A percentile compares a stretch with the other conserved stretches of the same genome.
phyloP scores from a whole-genome alignment of 2,329 filamentous ascomycete genomes.

The Botrytis elliptica region DNA sequence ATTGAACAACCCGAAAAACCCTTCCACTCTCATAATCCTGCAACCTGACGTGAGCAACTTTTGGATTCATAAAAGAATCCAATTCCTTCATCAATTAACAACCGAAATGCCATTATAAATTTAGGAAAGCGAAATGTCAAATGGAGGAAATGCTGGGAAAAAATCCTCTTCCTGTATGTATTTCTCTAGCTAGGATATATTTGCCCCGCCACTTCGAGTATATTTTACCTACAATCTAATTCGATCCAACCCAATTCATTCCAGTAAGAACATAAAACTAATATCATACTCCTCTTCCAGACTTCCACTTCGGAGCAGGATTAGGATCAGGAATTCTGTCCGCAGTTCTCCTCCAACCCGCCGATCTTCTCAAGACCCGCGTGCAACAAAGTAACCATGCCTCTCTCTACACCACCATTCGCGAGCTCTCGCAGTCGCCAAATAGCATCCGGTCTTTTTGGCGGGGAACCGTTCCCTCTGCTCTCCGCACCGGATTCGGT shows the following conservation, averaged over 20 bases:
- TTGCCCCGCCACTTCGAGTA: background rate
- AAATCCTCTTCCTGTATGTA: constrained; percentile 51
- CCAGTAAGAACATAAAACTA: background rate
- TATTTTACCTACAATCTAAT: background rate
- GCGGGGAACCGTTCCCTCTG: constrained; percentile 89
- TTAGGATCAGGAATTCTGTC: constrained; percentile 84
- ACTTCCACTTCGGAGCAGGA: constrained; percentile 86
- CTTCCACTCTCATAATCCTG: background rate
- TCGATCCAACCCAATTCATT: background rate
- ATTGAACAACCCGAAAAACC: background rate
- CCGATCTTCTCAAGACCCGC: constrained; percentile 94
- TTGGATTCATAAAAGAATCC: constrained; percentile 1
- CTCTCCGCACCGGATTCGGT: constrained; percentile 89
- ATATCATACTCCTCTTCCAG: constrained; percentile 42
- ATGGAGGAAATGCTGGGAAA: constrained; percentile 49
- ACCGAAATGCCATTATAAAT: constrained; percentile 31
- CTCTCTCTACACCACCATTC: constrained; percentile 67
- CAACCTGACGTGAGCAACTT: constrained; percentile 19
- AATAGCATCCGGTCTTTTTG: constrained; percentile 70
- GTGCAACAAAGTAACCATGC: constrained; percentile 81
- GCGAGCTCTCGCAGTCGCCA: constrained; percentile 66
- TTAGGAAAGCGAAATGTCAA: constrained; percentile 45
- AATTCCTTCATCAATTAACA: background rate
- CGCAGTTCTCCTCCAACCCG: constrained; percentile 87
- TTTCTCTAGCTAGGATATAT: background rate